Conservation (phyloP, 208 protist species). For the Acanthamoeba royreba region DNA sequence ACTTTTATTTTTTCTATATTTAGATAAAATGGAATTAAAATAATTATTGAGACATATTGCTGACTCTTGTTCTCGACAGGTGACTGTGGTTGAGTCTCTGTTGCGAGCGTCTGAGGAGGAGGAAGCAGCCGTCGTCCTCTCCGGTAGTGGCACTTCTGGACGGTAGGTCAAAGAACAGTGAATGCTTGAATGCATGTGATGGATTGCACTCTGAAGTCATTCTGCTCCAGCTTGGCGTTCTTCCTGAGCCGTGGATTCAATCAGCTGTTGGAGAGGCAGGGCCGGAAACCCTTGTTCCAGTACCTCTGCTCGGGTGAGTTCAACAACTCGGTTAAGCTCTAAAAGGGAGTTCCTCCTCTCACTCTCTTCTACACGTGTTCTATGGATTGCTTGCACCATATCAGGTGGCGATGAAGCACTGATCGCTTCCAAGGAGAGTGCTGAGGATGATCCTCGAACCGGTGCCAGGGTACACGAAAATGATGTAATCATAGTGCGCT, state of each 20-base stretch:
- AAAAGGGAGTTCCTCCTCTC: no score
- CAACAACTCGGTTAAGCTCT: no score
- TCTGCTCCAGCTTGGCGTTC: constrained; percentile 20
- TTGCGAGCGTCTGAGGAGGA: not conserved
- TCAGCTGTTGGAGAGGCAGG: not conserved
- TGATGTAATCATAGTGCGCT: not conserved
- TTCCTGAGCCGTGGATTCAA: constrained; percentile 19
- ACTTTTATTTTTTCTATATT: not conserved
- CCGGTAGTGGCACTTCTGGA: not conserved
- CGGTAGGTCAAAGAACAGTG: no score
- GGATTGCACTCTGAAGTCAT: no score
- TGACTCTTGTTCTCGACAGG: not conserved
- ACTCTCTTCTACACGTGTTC: not conserved
- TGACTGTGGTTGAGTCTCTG: not conserved
- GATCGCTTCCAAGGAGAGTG: not conserved
- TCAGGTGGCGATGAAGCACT: not conserved
- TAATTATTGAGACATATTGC: not conserved
- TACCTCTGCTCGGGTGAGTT: not conserved
- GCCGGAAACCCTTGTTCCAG: not conserved
- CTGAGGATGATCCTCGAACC: not conserved
- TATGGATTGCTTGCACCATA: not conserved
- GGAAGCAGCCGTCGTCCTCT: not conserved
- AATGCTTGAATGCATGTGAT: not conserved
- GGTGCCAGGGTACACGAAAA: not conserved
- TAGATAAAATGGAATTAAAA: not conserved